Conservation (phyloP, 2,329 filamentous ascomycete genomes). For the Fusarium hostae region DNA sequence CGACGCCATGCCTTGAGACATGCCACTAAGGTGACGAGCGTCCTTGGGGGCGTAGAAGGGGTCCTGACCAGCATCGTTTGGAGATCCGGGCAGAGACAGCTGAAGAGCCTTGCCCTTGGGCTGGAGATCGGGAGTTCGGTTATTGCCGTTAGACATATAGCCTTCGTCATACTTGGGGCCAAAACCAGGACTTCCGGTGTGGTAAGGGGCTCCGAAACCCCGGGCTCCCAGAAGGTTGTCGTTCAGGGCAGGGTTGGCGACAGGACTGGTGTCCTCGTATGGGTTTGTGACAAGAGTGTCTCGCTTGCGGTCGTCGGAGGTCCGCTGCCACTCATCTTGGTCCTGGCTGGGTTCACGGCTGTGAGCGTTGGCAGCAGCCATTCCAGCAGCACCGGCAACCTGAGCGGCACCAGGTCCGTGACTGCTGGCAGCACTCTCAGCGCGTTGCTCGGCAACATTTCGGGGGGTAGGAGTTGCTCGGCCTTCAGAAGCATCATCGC, state of each 20-base stretch:
- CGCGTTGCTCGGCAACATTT: conserved; percentile 43
- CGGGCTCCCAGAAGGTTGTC: conserved; percentile 59
- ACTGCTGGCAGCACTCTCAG: conserved; percentile 49
- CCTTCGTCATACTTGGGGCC: conserved; percentile 81
- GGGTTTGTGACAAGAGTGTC: conserved; percentile 75
- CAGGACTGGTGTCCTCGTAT: conserved; percentile 72
- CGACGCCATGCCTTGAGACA: conserved; percentile 91
- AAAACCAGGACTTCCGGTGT: conserved; percentile 66
- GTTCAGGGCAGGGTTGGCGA: conserved; percentile 65
- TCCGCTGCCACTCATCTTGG: conserved; percentile 72
- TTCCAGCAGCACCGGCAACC: conserved; percentile 62
- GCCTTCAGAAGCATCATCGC: conserved; percentile 63
- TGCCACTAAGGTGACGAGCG: conserved; percentile 79
- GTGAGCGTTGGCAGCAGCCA: conserved; percentile 54
- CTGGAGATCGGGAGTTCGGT: conserved; percentile 64
- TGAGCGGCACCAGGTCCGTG: conserved; percentile 59
- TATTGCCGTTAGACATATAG: conserved; percentile 82
- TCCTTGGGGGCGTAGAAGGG: conserved; percentile 71
- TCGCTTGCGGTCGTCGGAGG: conserved; percentile 71
- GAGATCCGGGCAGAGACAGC: conserved; percentile 61
- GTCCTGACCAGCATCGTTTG: conserved; percentile 66
- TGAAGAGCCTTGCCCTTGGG: conserved; percentile 64
- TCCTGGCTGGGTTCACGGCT: conserved; percentile 67
- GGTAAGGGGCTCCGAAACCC: conserved; percentile 58
- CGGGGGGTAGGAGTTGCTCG: conserved; percentile 61